Evolutionary conservation across 768 basidiomycete genomes (phyloP).

Genomic region (Trametes cinnabarina): DNA sequence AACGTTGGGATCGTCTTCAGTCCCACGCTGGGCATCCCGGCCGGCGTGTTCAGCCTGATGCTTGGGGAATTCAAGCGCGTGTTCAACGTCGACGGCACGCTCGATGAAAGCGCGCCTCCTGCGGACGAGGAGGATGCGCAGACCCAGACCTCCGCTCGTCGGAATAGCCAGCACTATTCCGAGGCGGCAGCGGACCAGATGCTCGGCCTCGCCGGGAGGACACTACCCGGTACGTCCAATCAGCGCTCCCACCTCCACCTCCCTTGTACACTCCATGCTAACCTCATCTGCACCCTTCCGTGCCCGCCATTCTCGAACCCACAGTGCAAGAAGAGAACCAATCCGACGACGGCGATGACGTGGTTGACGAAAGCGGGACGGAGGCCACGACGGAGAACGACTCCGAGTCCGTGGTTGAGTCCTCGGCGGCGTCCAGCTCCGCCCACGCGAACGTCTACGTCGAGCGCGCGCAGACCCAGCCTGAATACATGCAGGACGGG

Average conservation of each 20-base stretch:
- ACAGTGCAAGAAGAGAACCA: constrained; percentile 53
- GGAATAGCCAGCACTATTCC: constrained; percentile 83
- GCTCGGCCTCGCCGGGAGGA: constrained; percentile 73
- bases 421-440: constrained; percentile 25
- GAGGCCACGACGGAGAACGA: constrained; percentile 40
- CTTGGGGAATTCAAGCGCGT: constrained; percentile 90
- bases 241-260: background rate
- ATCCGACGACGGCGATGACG: constrained; percentile 69
- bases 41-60: constrained; percentile 93
- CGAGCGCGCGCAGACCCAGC: constrained; percentile 4
- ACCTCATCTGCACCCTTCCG: constrained; percentile 22
- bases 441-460: constrained; percentile 13
- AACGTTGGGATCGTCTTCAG: constrained; percentile 99
- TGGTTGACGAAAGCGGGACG: constrained; percentile 72
- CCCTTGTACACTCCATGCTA: constrained; percentile 8
- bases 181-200: constrained; percentile 81
- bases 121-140: constrained; percentile 19
- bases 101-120: constrained; percentile 24
- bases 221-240: constrained; percentile 54
- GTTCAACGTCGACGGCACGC: constrained; percentile 72
- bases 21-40: constrained; percentile 96
- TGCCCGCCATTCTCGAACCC: constrained; percentile 27
- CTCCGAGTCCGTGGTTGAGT: constrained; percentile 25
- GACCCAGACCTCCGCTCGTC: constrained; percentile 46
- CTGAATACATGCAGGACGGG: constrained; percentile 30